Evolutionary conservation across 129 eudicot species (phyloP).

Genomic region (Sambucus nigra): DNA sequence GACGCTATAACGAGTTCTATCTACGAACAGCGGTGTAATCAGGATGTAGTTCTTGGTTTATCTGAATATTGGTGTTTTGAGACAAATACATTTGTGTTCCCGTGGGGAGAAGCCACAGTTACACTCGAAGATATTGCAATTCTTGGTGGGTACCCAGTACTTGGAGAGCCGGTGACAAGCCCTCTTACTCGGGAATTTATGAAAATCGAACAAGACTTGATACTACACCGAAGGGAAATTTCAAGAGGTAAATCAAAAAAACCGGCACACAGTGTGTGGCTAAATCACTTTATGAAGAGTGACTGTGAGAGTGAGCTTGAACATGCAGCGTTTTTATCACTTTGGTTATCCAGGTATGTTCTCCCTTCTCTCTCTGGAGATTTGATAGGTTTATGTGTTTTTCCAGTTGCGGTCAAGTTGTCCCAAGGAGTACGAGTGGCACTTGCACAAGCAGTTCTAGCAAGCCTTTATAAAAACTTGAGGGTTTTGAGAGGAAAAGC

Average conservation of each 20-base stretch:
- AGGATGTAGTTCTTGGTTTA: slow-evolving; percentile 13
- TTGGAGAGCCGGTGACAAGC: slow-evolving; percentile 13
- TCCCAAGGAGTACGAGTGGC: slow-evolving; percentile 33
- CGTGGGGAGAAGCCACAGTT: slow-evolving; percentile 43
- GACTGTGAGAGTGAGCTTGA: slow-evolving; percentile 2
- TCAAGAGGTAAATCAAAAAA: slow-evolving; percentile 11
- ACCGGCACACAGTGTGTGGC: slow-evolving; percentile 22
- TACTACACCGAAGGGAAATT: background rate
- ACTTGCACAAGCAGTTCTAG: slow-evolving; percentile 44
- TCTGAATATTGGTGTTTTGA: slow-evolving; percentile 19
- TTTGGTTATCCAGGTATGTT: slow-evolving; percentile 37
- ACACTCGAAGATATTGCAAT: slow-evolving; percentile 38
- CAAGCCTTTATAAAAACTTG: slow-evolving; percentile 27
- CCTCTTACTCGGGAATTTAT: slow-evolving; percentile 1
- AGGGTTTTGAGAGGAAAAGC: slow-evolving; percentile 5
- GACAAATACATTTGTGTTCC: slow-evolving; percentile 38
- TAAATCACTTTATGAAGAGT: slow-evolving; percentile 22
- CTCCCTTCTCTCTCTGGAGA: slow-evolving; percentile 18
- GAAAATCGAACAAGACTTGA: slow-evolving; percentile 1
- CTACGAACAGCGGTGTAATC: slow-evolving; percentile 18
- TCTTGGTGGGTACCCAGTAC: slow-evolving; percentile 35
- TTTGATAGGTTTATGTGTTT: slow-evolving; percentile 2
- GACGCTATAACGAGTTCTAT: slow-evolving; percentile 21
- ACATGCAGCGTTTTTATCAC: slow-evolving; percentile 19
- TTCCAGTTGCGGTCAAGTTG: slow-evolving; percentile 16